Base-by-base conservation (phyloP, 306 rosid genomes). In the Pterocarpus santalinus region DNA sequence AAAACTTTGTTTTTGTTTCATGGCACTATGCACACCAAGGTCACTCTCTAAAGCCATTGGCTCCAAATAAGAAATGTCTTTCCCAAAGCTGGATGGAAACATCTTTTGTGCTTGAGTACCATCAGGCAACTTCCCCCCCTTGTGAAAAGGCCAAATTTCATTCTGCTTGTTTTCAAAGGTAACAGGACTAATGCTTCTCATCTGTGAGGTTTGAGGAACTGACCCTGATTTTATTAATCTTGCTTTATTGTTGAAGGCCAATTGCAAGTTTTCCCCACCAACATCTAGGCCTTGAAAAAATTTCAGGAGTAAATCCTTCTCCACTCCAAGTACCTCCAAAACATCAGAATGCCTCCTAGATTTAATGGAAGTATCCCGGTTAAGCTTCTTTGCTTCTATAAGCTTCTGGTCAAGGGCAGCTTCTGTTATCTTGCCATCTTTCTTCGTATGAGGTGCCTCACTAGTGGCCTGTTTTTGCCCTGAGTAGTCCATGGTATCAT, bases 131-230 rank as follows among this genome's bases (percentile, higher is more conserved):
- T 80, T 87, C 67, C 79, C 85, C 38, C 83, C 84, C 71, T 81
- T 89, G 5, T 86, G 86, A 39, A 87, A 81, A 62, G 80, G 62
- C 94, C 90, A 84, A 49, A 78, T 68, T 76, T 94, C 94, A 14
- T 69, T 86, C 83, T 90, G 94, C 93, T 95, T 95, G 91, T 89
- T 87, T 67, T 87, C 81, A 73, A 90, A 85, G 78, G 93, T 82
- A 69, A 90, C 79, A 65, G 90, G 81, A 79, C 83, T 83, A 49
- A 72, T 49, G 71, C 72, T 46, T 65, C 70, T 87, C 36, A 52
- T 58, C 69, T 75, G 65, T 32, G 90, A 55, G 38, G 92, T 67
- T 52, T 83, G 58, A 49, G 98, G 99, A 88, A 88, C 90, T 60
- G 99, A 89, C 39, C 88, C 89, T 22, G 96, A 93, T 80, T 93